Evolutionary conservation across 495 filamentous ascomycete species (phyloP).

Genomic region (Lophium mytilinum): DNA sequence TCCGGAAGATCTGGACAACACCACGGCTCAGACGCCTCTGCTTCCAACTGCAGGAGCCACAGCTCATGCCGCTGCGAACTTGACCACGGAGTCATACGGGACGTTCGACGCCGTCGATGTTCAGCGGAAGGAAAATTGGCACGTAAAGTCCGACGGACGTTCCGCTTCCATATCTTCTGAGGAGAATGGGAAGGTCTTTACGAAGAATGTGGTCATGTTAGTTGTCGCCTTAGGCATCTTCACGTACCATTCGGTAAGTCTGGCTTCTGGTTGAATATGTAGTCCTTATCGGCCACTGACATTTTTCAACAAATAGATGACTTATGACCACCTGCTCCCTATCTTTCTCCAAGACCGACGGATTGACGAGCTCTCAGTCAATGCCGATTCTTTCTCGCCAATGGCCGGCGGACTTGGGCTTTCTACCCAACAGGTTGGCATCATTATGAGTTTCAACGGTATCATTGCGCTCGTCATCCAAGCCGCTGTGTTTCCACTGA

Average conservation of each 20-base stretch:
- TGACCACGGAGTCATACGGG: constrained; percentile 69
- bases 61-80: constrained; percentile 59
- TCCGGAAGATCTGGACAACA: constrained; percentile 44
- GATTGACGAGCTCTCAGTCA: constrained; percentile 22
- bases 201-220: constrained; percentile 57
- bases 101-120: constrained; percentile 58
- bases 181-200: constrained; percentile 46
- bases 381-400: constrained; percentile 24
- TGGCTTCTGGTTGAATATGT: not conserved
- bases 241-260: constrained; percentile 59
- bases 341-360: constrained; percentile 74
- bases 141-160: constrained; percentile 40
- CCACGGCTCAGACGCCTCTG: constrained; percentile 58
- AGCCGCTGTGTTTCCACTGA: constrained; percentile 62
- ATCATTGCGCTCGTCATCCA: constrained; percentile 73
- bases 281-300: not conserved
- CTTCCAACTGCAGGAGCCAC: constrained; percentile 64
- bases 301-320: constrained; percentile 44
- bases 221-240: constrained; percentile 69
- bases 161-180: constrained; percentile 29
- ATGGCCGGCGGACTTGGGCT: constrained; percentile 70
- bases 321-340: constrained; percentile 73
- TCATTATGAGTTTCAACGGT: constrained; percentile 75
- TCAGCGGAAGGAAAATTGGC: constrained; percentile 43
- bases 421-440: constrained; percentile 60